These are phyloP conservation scores for Selenicereus undatus DNA, from an alignment of 148 eudicot genomes.

Conservation along the genomic window DNA sequence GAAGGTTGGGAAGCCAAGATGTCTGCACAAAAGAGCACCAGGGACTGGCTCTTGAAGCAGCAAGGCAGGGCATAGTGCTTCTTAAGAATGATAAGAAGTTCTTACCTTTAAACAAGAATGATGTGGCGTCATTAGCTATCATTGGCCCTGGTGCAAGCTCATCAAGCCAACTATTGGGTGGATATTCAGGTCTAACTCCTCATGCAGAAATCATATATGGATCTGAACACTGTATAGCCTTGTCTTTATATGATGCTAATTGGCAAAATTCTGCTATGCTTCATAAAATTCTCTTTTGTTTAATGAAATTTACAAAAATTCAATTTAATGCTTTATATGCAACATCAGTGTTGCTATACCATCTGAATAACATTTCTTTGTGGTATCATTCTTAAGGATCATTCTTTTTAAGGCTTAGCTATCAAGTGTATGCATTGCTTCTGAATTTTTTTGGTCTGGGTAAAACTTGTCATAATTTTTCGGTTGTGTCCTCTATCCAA, in stretches of 20 bases:
- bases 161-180: constrained; percentile 59
- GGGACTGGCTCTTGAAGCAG: constrained; percentile 79
- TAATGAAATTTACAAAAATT: not conserved
- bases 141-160: constrained; percentile 81
- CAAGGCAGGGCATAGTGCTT: constrained; percentile 89
- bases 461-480: too few relatives aligned
- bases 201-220: not conserved
- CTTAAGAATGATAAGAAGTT: constrained; percentile 69
- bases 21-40: constrained; percentile 69
- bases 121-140: constrained; percentile 58
- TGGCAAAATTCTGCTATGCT: not conserved
- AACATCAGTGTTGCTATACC: too few relatives aligned
- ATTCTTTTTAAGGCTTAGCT: too few relatives aligned
- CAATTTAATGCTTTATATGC: not conserved
- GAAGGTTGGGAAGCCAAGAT: constrained; percentile 56
- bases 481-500: not conserved
- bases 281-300: not conserved
- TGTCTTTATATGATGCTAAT: not conserved
- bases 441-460: too few relatives aligned
- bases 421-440: too few relatives aligned
- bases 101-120: constrained; percentile 57
- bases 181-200: constrained; percentile 62
- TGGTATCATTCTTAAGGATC: too few relatives aligned
- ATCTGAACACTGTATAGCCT: not conserved
- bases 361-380: too few relatives aligned